Base-by-base conservation (phyloP, 2,329 filamentous ascomycete genomes). In the Cryphonectria nitschkei region DNA sequence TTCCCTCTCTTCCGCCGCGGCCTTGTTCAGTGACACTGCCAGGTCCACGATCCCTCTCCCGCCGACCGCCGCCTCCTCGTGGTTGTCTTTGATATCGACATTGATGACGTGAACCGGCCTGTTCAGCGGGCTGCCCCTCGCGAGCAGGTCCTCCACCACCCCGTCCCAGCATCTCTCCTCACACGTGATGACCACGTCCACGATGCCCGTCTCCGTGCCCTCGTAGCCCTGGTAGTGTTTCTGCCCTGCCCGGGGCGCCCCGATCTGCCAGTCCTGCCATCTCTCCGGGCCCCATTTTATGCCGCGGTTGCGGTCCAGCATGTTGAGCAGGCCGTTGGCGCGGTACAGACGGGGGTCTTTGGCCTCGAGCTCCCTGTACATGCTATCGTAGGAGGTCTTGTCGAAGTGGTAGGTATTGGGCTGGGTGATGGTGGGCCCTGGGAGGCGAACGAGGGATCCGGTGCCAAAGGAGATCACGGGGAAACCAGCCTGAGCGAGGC, bases 351-450 rank as follows among this genome's bases (percentile, higher is more conserved):
- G 88, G 32, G 90, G 88, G 78, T 99, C 97, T 77, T 98, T 98
- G 50, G 88, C 81, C 74, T 93, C 88, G 13, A 99, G 89, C 80
- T 99, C 95, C 75, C 94, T 92, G 82, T 96, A 97, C 88, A 99
- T 99, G 78, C 91, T 91, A 77, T 94, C 90, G 82, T 99, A 99
- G 19, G 95, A 97, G 0, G 95, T 97, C 79, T 92, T 93, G 84
- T 99, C 98, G 89, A 99, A 99, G 76, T 93, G 90, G 85, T 98
- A 99, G 76, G 98, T 95, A 79, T 99, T 99, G 65, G 96, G 96
- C 80, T 98, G 93, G 8, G 90, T 92, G 74, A 98, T 96, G 46
- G 91, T 92, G 1, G 96, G 95, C 0, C 96, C 96, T 0, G 96
- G 96, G 0, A 99, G 86, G 37, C 96, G 93, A 75, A 99, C 96